phyloP scores from a whole-genome alignment of 331 rosid species.

The Quercus tomentella region DNA sequence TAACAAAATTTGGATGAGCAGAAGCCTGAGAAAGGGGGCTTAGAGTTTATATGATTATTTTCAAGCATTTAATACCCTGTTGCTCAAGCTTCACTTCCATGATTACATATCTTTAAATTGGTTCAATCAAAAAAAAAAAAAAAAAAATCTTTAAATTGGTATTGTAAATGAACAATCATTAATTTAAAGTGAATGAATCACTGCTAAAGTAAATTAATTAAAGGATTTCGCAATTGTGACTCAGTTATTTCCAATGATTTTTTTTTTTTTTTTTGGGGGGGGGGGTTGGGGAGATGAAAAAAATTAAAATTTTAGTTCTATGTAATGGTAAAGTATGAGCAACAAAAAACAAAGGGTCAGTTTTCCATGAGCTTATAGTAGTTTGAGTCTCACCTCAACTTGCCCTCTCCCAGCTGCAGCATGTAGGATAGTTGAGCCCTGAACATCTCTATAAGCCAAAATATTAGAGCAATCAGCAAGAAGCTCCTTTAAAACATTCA shows the following conservation, averaged over 20 bases:
- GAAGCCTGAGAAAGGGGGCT: background rate
- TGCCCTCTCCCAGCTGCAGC: constrained; percentile 95
- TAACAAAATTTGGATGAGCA: background rate
- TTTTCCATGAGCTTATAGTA: background rate
- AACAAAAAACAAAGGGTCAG: background rate
- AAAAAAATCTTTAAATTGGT: background rate
- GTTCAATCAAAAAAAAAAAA: background rate
- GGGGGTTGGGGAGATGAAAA: no score
- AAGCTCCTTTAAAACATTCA: constrained; percentile 66
- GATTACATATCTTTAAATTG: background rate
- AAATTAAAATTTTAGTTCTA: background rate
- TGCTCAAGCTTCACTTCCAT: background rate
- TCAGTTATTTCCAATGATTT: background rate
- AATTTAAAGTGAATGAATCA: background rate
- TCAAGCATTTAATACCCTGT: background rate
- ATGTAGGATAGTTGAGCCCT: constrained; percentile 82
- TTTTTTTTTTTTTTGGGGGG: no score
- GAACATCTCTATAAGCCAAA: constrained; percentile 73
- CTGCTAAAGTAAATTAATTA: background rate
- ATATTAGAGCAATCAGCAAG: constrained; percentile 62
- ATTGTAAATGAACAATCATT: background rate
- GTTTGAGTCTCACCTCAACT: constrained; percentile 64
- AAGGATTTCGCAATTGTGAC: background rate
- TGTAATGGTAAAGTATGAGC: background rate
- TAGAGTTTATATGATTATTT: background rate